Base-by-base conservation (phyloP, 371 early-diverging fungal genomes). In the Fennellomyces sp. region DNA sequence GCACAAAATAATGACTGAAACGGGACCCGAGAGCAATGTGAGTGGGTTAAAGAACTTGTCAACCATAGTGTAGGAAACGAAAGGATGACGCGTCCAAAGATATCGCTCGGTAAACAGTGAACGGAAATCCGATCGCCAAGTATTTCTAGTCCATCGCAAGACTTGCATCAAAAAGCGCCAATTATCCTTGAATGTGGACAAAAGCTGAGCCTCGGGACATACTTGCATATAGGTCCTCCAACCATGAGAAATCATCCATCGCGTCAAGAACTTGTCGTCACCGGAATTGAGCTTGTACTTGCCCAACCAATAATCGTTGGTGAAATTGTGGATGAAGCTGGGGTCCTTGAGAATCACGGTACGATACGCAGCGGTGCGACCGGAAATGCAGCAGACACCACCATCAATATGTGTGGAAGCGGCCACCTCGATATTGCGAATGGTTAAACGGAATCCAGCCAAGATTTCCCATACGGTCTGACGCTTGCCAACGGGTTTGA, bases 341-440 rank as follows among this genome's bases (percentile, higher is more conserved):
- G 89, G 91, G 63, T 89, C 89, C 61, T 88, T 87, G 19, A 90
- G 73, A 59, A 90, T 90, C 38, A 82, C 69, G 1, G 89, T 88
- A 29, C 91, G 84, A 69, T 90, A 90, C 7, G 88, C 87, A 23
- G 89, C 91, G 11, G 91, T 90, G n/a, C 91, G 77, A n/a, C 91
- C 91, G 0, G 89, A 89, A 19, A 90, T 67, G 61, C 91, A 90
- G 54, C 89, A 90, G 13, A 89, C 86, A 23, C 91, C 91, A 31
- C 89, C 91, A 57, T 90, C 91, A 33, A 90, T 90, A 60, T 90
- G 88, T 0, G 91, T 88, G 11, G 88, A 85, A 2, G 91, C 83
- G 2, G 89, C 88, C 53, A 89, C 86, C 58, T 90, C 91, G 52
- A 90, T 88, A 55, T 90, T 90, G 31, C 91, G 82, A 62, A 88